Conservation (phyloP, 192 early-diverging fungal species). For the Coemansia sp. region DNA sequence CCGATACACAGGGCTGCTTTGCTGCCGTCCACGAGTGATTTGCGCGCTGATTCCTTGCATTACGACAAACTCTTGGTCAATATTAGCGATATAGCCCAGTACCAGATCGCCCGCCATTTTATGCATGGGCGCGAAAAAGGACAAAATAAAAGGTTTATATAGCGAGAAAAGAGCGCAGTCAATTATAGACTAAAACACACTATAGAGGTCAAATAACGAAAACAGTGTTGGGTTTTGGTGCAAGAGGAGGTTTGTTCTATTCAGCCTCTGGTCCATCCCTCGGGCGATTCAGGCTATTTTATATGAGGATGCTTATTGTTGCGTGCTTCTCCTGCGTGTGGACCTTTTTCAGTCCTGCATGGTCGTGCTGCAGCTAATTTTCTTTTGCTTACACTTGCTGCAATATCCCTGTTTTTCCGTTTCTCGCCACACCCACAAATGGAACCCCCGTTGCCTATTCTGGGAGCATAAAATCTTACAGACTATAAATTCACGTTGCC, state of each 20-base stretch:
- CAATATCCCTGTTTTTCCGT: no score
- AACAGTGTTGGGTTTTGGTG: background rate
- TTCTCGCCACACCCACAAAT: no score
- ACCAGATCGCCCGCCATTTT: conserved; percentile 14
- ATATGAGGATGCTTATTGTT: background rate
- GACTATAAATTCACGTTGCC: no score
- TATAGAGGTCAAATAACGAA: background rate
- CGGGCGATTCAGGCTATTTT: conserved; percentile 1
- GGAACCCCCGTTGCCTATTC: no score
- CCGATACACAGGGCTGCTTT: background rate
- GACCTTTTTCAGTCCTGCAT: background rate
- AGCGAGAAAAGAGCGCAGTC: background rate
- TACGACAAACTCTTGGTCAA: conserved; percentile 42
- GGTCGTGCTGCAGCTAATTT: no score
- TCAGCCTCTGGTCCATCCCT: background rate
- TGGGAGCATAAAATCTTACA: no score
- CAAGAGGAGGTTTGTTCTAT: background rate
- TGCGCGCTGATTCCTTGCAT: conserved; percentile 47
- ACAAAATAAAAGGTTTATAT: background rate
- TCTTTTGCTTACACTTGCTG: no score
- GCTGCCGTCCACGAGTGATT: conserved; percentile 30
- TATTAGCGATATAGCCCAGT: conserved; percentile 26
- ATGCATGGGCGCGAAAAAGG: background rate
- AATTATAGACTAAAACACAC: background rate
- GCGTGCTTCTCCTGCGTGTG: conserved; percentile 1